Conservation (phyloP, 2,329 filamentous ascomycete genomes). For the Aspergillus sp. region DNA sequence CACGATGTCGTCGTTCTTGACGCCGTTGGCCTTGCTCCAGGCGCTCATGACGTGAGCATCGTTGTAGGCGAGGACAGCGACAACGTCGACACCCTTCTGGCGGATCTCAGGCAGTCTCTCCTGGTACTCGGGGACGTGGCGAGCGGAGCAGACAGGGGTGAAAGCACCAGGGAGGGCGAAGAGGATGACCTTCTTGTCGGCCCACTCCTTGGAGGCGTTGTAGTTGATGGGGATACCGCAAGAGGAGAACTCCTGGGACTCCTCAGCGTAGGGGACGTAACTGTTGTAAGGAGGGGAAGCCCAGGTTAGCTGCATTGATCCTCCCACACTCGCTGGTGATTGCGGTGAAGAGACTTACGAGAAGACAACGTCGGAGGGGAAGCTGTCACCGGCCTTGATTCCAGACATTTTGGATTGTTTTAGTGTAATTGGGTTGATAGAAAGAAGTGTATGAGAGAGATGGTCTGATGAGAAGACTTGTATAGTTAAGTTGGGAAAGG, state of each 20-base stretch:
- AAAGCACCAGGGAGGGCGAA: constrained; percentile 72
- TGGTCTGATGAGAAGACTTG: constrained; percentile 5
- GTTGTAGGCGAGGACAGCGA: constrained; percentile 79
- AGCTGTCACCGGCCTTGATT: constrained; percentile 75
- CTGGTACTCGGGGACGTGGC: constrained; percentile 78
- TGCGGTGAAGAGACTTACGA: constrained; percentile 44
- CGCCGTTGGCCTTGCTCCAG: constrained; percentile 82
- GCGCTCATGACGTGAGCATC: constrained; percentile 84
- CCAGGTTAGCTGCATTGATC: too few species aligned
- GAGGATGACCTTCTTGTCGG: constrained; percentile 66
- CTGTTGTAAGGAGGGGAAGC: constrained; percentile 29
- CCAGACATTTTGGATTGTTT: constrained; percentile 50
- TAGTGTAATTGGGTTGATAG: constrained; percentile 3
- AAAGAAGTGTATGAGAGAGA: constrained; percentile 3
- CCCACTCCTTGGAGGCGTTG: constrained; percentile 72
- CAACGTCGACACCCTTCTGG: constrained; percentile 75
- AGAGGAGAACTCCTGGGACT: constrained; percentile 62
- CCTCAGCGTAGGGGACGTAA: constrained; percentile 72
- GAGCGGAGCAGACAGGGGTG: constrained; percentile 78
- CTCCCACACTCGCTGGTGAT: background rate
- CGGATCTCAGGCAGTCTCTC: constrained; percentile 65
- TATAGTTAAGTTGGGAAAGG: constrained; percentile 1
- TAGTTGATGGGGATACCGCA: constrained; percentile 77
- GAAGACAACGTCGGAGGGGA: constrained; percentile 78
- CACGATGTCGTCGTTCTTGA: constrained; percentile 67